phyloP scores from a whole-genome alignment of 1,284 basidiomycete species.

The Leccinum fallax region DNA sequence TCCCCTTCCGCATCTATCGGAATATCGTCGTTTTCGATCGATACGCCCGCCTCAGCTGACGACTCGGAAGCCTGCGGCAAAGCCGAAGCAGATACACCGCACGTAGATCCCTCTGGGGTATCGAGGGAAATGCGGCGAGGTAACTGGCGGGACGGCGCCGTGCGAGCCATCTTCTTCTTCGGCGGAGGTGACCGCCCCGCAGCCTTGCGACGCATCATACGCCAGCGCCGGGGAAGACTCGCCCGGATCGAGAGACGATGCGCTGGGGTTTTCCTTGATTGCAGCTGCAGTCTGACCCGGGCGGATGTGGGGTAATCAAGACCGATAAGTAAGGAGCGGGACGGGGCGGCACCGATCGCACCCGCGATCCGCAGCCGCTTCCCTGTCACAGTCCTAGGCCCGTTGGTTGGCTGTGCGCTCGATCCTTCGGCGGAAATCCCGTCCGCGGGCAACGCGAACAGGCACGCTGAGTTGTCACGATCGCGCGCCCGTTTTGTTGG shows the following conservation, averaged over 20 bases:
- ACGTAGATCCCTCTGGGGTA: background rate
- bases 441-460: no score
- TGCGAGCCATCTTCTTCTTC: slow-evolving; percentile 30
- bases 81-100: background rate
- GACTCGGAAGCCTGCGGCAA: background rate
- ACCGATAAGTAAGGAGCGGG: no score
- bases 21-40: background rate
- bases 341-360: background rate
- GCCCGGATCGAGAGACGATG: slow-evolving; percentile 1
- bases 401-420: no score
- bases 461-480: no score
- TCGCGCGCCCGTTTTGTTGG: no score
- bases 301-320: slow-evolving; percentile 26
- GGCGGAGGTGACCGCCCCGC: background rate
- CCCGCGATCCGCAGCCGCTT: no score
- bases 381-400: no score
- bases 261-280: background rate
- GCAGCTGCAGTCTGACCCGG: background rate
- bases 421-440: no score
- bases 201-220: slow-evolving; percentile 1
- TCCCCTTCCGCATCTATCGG: background rate
- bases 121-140: slow-evolving; percentile 21
- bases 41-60: background rate
- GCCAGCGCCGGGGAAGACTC: background rate
- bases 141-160: slow-evolving; percentile 26